Percentiles rank a stretch among this genome's conserved stretches.
These are phyloP conservation scores for Penicillium sumatraense DNA, from an alignment of 2,329 filamentous ascomycete genomes.

Conservation along the genomic window DNA sequence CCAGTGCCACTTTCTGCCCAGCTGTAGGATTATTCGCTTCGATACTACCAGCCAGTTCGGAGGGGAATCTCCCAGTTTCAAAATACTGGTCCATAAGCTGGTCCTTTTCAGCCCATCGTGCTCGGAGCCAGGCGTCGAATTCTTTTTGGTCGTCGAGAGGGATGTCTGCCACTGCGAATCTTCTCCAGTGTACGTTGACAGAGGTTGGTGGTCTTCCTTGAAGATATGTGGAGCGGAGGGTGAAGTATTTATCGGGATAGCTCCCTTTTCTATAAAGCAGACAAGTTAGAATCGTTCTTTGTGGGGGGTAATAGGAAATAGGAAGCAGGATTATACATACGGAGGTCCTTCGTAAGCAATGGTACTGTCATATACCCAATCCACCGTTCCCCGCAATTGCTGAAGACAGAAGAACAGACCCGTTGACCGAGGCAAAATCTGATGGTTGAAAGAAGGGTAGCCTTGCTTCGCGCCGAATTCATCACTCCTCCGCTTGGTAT, in stretches of 20 bases:
- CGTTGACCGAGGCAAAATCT: constrained; percentile 64
- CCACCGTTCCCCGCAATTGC: constrained; percentile 62
- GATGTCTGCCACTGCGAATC: constrained; percentile 79
- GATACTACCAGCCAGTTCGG: constrained; percentile 61
- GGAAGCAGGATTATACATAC: constrained; percentile 58
- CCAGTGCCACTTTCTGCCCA: constrained; percentile 36
- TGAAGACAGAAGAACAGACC: constrained; percentile 66
- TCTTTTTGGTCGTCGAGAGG: constrained; percentile 73
- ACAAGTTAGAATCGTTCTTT: not conserved
- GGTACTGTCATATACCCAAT: constrained; percentile 76
- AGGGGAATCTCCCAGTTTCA: constrained; percentile 77
- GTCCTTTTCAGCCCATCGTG: constrained; percentile 93
- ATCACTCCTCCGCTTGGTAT: constrained; percentile 60
- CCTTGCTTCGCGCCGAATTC: constrained; percentile 63
- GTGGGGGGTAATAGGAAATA: not conserved
- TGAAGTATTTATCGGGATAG: constrained; percentile 91
- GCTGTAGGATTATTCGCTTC: constrained; percentile 47
- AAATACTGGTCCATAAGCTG: constrained; percentile 82
- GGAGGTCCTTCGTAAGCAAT: constrained; percentile 93
- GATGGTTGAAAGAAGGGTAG: constrained; percentile 62
- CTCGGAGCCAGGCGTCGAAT: constrained; percentile 84
- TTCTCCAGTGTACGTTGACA: constrained; percentile 95
- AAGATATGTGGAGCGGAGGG: constrained; percentile 83
- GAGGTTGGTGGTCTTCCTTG: constrained; percentile 89
- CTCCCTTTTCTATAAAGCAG: constrained; percentile 65